Evolutionary conservation across 2,329 filamentous ascomycete species (phyloP), one percentile per base, ranked within the genome.

Genomic region (Colletotrichum sp.): DNA sequence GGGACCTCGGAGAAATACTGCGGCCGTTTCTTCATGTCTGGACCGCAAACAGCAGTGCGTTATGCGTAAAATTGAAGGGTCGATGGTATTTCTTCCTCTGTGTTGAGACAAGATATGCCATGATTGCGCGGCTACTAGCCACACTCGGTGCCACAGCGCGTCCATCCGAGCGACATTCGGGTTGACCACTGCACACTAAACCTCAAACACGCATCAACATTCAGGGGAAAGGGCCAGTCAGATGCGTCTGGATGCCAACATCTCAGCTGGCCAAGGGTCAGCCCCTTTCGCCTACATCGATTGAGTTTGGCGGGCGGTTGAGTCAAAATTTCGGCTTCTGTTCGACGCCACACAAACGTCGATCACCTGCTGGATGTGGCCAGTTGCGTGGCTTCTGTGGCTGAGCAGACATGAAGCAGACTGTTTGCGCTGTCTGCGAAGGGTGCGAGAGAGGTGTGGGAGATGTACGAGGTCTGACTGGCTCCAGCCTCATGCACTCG

Each of bases 221-320:
- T 59, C 69, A 75, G 68, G 67, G 72, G 75, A 72, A 71, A n/a
- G 18, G 30, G 16, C 67, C 63, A 75, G 32, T 71, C 44, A 64
- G 72, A 30, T 18, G 18, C 39, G n/a, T 62, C 69, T 26, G 21
- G 39, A 44, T 21, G 28, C 30, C 59, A 32, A 32, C 30, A 73
- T 32, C 57, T 77, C 74, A 73, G 69, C 74, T 74, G 69, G 64
- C 12, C 69, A 77, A 77, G 69, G 65, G 60, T 69, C 59, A 30
- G 39, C 62, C 39, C 52, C 49, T 71, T 60, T 64, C 36, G 57
- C 49, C 10, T 74, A 69, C 26, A 52, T 32, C 57, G 36, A 55
- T 64, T 63, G 21, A 49, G 57, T 69, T 73, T 68, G 39, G 55
- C 39, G 59, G 21, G 32, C 55, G 32, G 55, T 24, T 63, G 57